Conservation (phyloP, 1,139 yeast species). For the Candida buenavistaensis region DNA sequence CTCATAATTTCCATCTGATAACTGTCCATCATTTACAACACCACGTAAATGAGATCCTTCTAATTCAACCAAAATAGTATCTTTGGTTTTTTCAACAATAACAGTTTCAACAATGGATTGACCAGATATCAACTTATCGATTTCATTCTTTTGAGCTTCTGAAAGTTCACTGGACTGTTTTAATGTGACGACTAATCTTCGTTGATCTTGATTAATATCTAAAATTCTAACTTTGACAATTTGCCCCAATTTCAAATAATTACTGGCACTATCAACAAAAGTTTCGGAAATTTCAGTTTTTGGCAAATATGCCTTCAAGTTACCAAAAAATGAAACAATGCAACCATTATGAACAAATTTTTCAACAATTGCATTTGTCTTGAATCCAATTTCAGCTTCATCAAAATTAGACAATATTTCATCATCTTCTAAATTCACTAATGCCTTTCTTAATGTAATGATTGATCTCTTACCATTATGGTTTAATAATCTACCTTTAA, state of each 20-base stretch:
- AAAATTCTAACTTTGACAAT: slow-evolving; percentile 73
- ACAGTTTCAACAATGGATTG: slow-evolving; percentile 60
- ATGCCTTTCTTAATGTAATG: slow-evolving; percentile 79
- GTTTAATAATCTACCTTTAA: slow-evolving; percentile 65
- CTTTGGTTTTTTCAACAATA: slow-evolving; percentile 75
- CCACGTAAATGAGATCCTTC: slow-evolving; percentile 62
- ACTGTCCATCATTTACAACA: slow-evolving; percentile 70
- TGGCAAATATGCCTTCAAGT: slow-evolving; percentile 77
- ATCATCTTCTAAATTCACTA: slow-evolving; percentile 67
- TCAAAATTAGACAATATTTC: slow-evolving; percentile 54
- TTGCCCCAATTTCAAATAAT: slow-evolving; percentile 81
- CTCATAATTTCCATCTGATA: slow-evolving; percentile 73
- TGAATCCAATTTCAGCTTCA: slow-evolving; percentile 56
- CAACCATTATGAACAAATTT: slow-evolving; percentile 77
- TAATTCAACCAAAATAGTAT: slow-evolving; percentile 67
- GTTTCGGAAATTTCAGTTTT: slow-evolving; percentile 88
- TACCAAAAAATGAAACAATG: slow-evolving; percentile 79
- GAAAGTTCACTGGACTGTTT: slow-evolving; percentile 60
- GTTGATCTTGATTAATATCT: slow-evolving; percentile 52
- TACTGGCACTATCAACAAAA: slow-evolving; percentile 72
- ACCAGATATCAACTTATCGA: slow-evolving; percentile 58
- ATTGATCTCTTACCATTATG: slow-evolving; percentile 44
- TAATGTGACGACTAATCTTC: slow-evolving; percentile 71
- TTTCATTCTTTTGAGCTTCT: slow-evolving; percentile 46
- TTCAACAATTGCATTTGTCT: slow-evolving; percentile 75